Evolutionary conservation across 2,329 filamentous ascomycete species (phyloP), one percentile per base, ranked within the genome.

Genomic region (Rugonectria rugulosa): DNA sequence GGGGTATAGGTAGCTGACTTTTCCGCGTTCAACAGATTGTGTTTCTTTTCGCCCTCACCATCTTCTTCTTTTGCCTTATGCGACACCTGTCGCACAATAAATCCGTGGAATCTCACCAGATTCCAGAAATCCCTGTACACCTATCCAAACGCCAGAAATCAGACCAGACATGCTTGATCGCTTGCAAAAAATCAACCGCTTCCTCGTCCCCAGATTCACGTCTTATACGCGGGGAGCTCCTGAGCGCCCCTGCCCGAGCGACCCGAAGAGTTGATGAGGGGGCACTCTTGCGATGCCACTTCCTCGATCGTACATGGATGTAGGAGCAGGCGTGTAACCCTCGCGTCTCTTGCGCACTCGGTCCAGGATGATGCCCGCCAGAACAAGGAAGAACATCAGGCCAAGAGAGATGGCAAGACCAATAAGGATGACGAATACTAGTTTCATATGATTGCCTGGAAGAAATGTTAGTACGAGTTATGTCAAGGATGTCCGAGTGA

Each of bases 341-440:
- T 94, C 89, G 43, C 86, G 84, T 77, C 84, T 88, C 76, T 92
- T 89, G 65, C 91, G 85, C 57, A 89, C 80, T 57, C 90, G 86
- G 75, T 95, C 91, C 53, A 92, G 80, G 38, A 90, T 68, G 59
- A 96, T 85, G 60, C 91, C 91, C 17, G 84, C 83, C 44, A 90
- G 81, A 48, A 96, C 90, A 47, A 96, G 81, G 40, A 94, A 76
- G 73, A 94, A 88, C 67, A 91, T 91, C 57, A 94, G 77, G 23
- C 80, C 90, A 2, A 96, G 84, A 1, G 92, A 84, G 56, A 95
- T 91, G 52, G 86, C 91, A 29, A 96, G 84, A 17, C 86, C 87
- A 61, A 96, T 94, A 11, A 96, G 83, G 32, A 96, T 89, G 51
- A 96, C 82, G 60, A 91, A 90, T 41, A 89, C 91, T 38, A 91